Evolutionary conservation across 2,329 filamentous ascomycete species (phyloP).

Genomic region (Sarocladium brachiariae): DNA sequence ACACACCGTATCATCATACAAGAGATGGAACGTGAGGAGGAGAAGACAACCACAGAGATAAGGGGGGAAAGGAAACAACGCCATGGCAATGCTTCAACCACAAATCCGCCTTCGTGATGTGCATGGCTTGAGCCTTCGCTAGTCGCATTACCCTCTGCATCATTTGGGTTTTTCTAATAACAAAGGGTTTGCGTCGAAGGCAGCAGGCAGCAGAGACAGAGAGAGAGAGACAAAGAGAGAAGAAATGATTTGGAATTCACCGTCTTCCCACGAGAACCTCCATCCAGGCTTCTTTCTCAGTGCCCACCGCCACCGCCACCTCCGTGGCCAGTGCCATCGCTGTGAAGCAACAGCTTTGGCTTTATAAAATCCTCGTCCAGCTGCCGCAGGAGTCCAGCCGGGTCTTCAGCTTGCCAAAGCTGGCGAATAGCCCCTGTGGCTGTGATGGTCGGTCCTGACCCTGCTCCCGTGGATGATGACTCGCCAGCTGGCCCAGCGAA

Average conservation of each 20-base stretch:
- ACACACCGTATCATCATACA: too few relatives aligned
- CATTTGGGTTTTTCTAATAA: too few relatives aligned
- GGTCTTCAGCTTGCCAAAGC: slow-evolving; percentile 79
- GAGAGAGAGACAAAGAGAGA: too few relatives aligned
- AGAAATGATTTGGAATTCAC: too few relatives aligned
- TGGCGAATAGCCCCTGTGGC: slow-evolving; percentile 73
- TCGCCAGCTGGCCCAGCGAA: slow-evolving; percentile 24
- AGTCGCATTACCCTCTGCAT: too few relatives aligned
- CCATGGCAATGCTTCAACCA: neutral
- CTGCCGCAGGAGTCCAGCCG: slow-evolving; percentile 82
- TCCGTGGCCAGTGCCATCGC: slow-evolving; percentile 29
- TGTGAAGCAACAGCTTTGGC: slow-evolving; percentile 79
- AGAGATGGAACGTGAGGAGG: neutral
- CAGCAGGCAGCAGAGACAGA: too few relatives aligned
- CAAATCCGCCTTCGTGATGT: neutral
- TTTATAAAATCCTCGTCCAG: slow-evolving; percentile 96
- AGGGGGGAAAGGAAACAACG: neutral
- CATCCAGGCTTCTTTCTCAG: neutral
- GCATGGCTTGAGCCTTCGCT: too few relatives aligned
- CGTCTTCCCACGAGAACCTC: too few relatives aligned
- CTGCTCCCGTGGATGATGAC: slow-evolving; percentile 9
- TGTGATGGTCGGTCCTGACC: slow-evolving; percentile 43
- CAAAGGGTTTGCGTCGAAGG: too few relatives aligned
- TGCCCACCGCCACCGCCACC: slow-evolving; percentile 2
- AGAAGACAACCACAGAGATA: neutral